Evolutionary conservation across 2,329 filamentous ascomycete species (phyloP), one percentile per base, ranked within the genome.

Genomic region (Metarhizium guizhouense): DNA sequence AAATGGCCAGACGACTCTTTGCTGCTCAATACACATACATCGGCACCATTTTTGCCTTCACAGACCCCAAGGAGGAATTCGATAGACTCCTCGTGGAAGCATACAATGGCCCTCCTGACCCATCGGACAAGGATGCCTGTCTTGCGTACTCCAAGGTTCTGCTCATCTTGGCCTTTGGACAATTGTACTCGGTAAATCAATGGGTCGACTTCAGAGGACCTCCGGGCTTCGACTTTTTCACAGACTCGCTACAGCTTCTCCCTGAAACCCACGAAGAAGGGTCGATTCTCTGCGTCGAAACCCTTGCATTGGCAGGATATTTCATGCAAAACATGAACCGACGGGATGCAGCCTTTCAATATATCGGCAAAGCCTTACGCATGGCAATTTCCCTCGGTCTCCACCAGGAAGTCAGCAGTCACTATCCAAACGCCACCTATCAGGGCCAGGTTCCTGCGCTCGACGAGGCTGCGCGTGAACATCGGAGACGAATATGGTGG

Each of bases 241-340:
- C 74, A 20, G 71, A 76, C 53, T 77, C 79, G 0, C 59, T 82
- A 30, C 72, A 74, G 30, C 72, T 81, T 4, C 67, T 83, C 20
- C 80, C 80, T 0, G 78, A 81, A 50, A 72, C 79, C 2, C 76
- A 83, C 54, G 79, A 81, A 59, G 74, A 80, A 52, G 77, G 77
- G 0, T 81, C 77, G 0, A 72, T 81, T 2, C 66, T 78, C 18
- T 80, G 79, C 47, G 77, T 82, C 2, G 79, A 82, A 61, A 77
- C 80, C 1, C 66, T 82, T 7, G 76, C 77, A 8, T 72, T 81
- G 50, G 73, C 79, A 1, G 78, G 77, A 14, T 81, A 81, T 60
- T 82, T 80, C 47, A 75, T 82, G 72, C 79, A 82, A 58, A 81
- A 80, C 57, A 70, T 82, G 57, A 81, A 81, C 60, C 72, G 77